Conservation (phyloP, 176 grass and related monocot species). For the Triticum dicoccoides region DNA sequence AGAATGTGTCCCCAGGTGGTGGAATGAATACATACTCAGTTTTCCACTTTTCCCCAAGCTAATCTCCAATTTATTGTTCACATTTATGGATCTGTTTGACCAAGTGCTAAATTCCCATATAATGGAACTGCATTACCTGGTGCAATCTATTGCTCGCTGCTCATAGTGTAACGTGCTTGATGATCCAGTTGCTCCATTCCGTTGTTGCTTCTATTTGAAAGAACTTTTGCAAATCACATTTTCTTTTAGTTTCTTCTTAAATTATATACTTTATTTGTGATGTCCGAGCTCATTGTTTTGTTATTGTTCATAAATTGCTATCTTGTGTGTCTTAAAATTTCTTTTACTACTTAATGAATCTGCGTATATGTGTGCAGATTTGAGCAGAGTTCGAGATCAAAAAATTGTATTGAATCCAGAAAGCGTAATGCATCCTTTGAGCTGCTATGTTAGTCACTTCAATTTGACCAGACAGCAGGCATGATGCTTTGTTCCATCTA, state of each 20-base stretch:
- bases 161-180: constrained; percentile 8
- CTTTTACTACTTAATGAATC: constrained; percentile 28
- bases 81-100: background rate
- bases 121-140: constrained; percentile 3
- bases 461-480: constrained; percentile 93
- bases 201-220: background rate
- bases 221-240: background rate
- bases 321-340: constrained; percentile 6
- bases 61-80: background rate
- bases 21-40: background rate
- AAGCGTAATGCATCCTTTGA: constrained; percentile 79
- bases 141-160: background rate
- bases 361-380: constrained; percentile 49
- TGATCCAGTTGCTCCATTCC: constrained; percentile 1
- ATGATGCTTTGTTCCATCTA: constrained; percentile 16
- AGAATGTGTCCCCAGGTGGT: background rate
- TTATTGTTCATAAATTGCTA: background rate
- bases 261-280: background rate
- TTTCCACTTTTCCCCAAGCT: background rate
- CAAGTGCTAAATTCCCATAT: background rate
- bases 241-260: background rate
- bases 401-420: constrained; percentile 65
- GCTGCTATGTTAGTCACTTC: constrained; percentile 72
- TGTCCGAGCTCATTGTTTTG: background rate
- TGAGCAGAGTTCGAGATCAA: constrained; percentile 57